phyloP scores from a whole-genome alignment of 768 basidiomycete genomes.

The Rhizopogon vinicolor region DNA sequence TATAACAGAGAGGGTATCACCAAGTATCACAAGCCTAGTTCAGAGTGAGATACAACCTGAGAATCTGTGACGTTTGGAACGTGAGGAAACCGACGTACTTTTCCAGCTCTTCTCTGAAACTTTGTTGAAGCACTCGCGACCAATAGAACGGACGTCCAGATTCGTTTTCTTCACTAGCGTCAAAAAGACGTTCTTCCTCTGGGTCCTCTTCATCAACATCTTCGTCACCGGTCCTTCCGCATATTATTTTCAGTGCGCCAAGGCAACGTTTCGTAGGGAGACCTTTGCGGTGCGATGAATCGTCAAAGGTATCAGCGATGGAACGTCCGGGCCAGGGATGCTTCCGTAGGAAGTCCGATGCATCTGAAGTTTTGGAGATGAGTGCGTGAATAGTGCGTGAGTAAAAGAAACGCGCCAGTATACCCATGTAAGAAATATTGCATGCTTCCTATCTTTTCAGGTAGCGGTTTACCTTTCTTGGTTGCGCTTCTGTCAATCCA shows the following conservation, averaged over 20 bases:
- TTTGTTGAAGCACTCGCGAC: conserved; percentile 72
- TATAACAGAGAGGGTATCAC: conserved; percentile 28
- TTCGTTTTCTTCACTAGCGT: conserved; percentile 55
- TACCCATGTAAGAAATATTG: conserved; percentile 86
- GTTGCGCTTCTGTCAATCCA: conserved; percentile 81
- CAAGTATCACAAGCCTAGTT: conserved; percentile 74
- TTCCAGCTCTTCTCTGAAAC: conserved; percentile 85
- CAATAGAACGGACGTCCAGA: conserved; percentile 71
- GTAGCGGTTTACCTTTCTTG: conserved; percentile 80
- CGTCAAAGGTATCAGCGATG: conserved; percentile 82
- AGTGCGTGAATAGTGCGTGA: neutral
- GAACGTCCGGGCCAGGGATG: conserved; percentile 87
- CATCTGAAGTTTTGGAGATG: conserved; percentile 43
- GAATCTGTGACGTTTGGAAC: conserved; percentile 4
- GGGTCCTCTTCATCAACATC: conserved; percentile 72
- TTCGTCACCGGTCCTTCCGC: conserved; percentile 76
- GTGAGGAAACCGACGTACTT: conserved; percentile 46
- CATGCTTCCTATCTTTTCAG: conserved; percentile 89
- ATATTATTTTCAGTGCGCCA: conserved; percentile 70
- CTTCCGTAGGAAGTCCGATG: conserved; percentile 80
- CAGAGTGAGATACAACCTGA: conserved; percentile 1
- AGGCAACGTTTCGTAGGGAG: conserved; percentile 63
- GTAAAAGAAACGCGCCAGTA: conserved; percentile 41
- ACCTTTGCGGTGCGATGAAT: conserved; percentile 73
- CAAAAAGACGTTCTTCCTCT: conserved; percentile 71